phyloP scores from a whole-genome alignment of 139 green algal species.

The Closterium sp. region DNA sequence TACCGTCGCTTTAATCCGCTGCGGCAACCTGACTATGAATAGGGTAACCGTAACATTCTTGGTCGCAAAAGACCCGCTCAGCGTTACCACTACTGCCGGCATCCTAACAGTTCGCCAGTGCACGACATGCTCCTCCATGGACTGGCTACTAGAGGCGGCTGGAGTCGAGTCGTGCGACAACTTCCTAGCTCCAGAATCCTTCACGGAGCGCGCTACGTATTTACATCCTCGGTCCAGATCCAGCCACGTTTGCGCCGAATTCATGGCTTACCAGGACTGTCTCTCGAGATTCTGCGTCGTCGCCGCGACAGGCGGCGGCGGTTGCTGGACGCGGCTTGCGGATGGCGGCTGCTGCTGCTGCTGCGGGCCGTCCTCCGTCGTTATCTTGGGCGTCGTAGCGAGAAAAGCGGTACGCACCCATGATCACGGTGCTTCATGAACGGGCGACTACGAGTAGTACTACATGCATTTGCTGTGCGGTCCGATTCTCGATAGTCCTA shows the following conservation, averaged over 20 bases:
- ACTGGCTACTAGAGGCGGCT: no score
- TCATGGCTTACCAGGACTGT: neutral
- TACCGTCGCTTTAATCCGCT: no score
- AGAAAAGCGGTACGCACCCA: neutral
- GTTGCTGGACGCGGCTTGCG: neutral
- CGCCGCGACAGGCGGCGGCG: neutral
- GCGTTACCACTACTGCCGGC: neutral
- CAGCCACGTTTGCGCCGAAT: neutral
- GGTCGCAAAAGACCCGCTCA: neutral
- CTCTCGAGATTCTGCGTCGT: neutral
- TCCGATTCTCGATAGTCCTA: no score
- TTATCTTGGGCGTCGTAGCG: neutral
- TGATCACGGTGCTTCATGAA: neutral
- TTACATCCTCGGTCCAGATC: neutral
- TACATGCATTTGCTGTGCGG: neutral
- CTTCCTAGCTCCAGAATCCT: neutral
- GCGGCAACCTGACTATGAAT: no score
- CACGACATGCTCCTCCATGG: no score
- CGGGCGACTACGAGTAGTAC: neutral
- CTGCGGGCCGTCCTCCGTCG: neutral
- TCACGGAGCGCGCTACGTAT: neutral
- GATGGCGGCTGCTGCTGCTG: neutral
- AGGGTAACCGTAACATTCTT: no score
- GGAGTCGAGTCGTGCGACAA: neutral
- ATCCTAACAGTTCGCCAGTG: no score